Conservation (phyloP, 2,329 filamentous ascomycete species). For the Tolypocladium paradoxum region DNA sequence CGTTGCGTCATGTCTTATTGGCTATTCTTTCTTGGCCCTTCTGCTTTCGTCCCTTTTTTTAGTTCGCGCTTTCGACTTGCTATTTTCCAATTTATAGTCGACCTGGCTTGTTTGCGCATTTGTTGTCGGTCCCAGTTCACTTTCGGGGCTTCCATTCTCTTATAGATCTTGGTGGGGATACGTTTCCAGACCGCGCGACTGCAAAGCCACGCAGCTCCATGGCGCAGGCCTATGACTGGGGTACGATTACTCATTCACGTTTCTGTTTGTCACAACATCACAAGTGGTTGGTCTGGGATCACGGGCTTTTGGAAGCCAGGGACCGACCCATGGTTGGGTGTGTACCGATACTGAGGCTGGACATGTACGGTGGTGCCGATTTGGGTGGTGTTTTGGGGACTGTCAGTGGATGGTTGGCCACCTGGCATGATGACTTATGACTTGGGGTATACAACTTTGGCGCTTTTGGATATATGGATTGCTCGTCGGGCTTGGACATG, state of each 20-base stretch:
- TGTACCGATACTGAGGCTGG: neutral
- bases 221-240: neutral
- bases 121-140: neutral
- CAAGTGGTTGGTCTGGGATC: neutral
- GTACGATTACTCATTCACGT: neutral
- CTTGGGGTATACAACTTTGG: neutral
- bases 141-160: neutral
- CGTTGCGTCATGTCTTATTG: neutral
- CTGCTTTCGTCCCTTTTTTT: neutral
- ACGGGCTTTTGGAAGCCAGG: neutral
- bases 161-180: constrained; percentile 1
- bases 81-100: neutral
- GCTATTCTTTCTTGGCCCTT: neutral
- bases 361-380: neutral
- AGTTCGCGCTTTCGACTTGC: neutral
- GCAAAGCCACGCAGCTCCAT: no score
- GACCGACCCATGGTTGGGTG: neutral
- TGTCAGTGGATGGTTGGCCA: neutral
- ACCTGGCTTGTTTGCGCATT: neutral
- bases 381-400: neutral
- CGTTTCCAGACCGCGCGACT: neutral
- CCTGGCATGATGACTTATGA: neutral
- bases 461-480: neutral
- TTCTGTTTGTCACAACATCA: neutral
- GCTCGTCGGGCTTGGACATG: neutral